Conservation (phyloP, 345 rosid species). For the Rhodamnia argentea region DNA sequence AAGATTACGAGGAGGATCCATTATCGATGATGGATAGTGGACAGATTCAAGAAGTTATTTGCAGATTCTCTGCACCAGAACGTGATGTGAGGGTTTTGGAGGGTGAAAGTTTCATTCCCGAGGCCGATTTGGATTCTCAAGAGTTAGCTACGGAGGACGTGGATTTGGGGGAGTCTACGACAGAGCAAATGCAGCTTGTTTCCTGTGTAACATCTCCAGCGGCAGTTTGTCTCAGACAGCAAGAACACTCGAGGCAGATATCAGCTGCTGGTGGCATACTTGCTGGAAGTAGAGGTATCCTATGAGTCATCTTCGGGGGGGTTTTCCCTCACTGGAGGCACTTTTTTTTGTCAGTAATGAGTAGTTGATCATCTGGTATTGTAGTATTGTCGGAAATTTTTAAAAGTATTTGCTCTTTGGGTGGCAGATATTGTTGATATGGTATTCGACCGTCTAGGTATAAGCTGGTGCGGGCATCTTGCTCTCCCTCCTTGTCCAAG, state of each 20-base stretch:
- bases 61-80: background rate
- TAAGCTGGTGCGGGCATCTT: background rate
- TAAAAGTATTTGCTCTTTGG: background rate
- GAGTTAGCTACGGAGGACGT: background rate
- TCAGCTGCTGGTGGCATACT: background rate
- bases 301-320: background rate
- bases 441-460: background rate
- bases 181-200: background rate
- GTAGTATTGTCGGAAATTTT: background rate
- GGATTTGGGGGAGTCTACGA: background rate
- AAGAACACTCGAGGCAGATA: background rate
- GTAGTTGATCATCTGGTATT: background rate
- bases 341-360: background rate
- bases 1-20: background rate
- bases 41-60: background rate
- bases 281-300: background rate
- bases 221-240: background rate
- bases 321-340: background rate
- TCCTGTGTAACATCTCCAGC: background rate
- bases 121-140: background rate
- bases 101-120: background rate
- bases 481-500: background rate
- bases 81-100: background rate
- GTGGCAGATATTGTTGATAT: background rate
- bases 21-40: background rate